Evolutionary conservation across 129 eudicot species (phyloP).

Genomic region (Kitagawia praeruptora): DNA sequence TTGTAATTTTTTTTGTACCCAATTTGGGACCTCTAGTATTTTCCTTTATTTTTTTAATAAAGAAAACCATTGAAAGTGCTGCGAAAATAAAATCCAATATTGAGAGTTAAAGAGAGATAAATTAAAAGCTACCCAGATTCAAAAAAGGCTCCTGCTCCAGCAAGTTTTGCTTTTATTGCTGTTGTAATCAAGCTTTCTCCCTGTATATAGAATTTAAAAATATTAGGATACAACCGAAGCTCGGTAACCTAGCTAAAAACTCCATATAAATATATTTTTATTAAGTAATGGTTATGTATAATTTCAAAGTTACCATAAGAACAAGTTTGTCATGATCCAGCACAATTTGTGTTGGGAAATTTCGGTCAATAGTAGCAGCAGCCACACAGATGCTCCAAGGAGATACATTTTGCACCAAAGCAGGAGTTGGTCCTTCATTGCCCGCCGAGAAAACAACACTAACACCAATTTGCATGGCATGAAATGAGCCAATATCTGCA

Average conservation of each 20-base stretch:
- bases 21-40: too few relatives aligned
- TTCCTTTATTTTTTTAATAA: too few relatives aligned
- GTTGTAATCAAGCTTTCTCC: slow-evolving; percentile 56
- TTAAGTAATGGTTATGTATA: not conserved
- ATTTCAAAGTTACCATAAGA: slow-evolving; percentile 31
- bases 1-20: too few relatives aligned
- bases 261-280: too few relatives aligned
- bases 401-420: slow-evolving; percentile 50
- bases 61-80: too few relatives aligned
- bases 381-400: slow-evolving; percentile 77
- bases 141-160: slow-evolving; percentile 34
- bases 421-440: slow-evolving; percentile 55
- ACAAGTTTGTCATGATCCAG: slow-evolving; percentile 19
- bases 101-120: not conserved
- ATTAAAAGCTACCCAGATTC: slow-evolving; percentile 28
- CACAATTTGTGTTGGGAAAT: slow-evolving; percentile 46
- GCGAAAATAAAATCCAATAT: too few relatives aligned
- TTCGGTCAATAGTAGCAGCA: slow-evolving; percentile 58
- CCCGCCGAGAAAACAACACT: slow-evolving; percentile 71
- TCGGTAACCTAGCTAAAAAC: too few relatives aligned
- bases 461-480: slow-evolving; percentile 61
- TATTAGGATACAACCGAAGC: not conserved
- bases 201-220: slow-evolving; percentile 24
- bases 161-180: slow-evolving; percentile 37
- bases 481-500: slow-evolving; percentile 62